These are phyloP conservation scores for Tolypocladium ophioglossoides DNA, from an alignment of 2,329 filamentous ascomycete species.

Conservation along the genomic window DNA sequence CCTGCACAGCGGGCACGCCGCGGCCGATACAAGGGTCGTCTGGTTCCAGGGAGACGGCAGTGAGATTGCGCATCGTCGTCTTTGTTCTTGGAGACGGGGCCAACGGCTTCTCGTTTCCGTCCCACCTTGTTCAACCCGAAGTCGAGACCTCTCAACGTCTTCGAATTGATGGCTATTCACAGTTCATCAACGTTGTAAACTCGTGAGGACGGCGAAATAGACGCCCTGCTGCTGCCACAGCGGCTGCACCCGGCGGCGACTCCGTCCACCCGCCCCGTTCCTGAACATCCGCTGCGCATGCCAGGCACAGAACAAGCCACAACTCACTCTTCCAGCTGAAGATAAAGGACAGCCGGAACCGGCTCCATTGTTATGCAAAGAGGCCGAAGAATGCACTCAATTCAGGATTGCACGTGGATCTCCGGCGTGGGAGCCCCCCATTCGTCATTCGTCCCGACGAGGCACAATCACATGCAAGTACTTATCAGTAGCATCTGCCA, in stretches of 20 bases:
- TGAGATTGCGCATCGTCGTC: too few species aligned
- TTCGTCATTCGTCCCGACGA: not conserved
- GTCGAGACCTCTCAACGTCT: too few species aligned
- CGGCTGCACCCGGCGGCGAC: too few species aligned
- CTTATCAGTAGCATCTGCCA: not conserved
- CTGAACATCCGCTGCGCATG: not conserved
- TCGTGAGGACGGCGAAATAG: too few species aligned
- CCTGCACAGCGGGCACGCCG: too few species aligned
- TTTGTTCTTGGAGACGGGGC: conserved; percentile 1
- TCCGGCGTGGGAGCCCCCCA: not conserved
- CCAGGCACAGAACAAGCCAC: not conserved
- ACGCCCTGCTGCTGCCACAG: too few species aligned
- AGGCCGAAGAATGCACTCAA: not conserved
- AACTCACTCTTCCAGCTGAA: not conserved
- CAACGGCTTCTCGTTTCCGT: not conserved
- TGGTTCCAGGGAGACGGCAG: too few species aligned
- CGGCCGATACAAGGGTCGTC: not conserved
- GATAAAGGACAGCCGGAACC: not conserved
- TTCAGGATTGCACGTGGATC: not conserved
- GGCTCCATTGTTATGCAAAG: not conserved
- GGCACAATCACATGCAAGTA: not conserved
- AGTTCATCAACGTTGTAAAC: not conserved
- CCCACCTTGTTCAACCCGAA: not conserved
- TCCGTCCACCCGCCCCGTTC: not conserved
- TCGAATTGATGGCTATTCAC: too few species aligned